These are phyloP conservation scores for Tirmania nivea DNA, from an alignment of 495 filamentous ascomycete genomes.

Conservation along the genomic window DNA sequence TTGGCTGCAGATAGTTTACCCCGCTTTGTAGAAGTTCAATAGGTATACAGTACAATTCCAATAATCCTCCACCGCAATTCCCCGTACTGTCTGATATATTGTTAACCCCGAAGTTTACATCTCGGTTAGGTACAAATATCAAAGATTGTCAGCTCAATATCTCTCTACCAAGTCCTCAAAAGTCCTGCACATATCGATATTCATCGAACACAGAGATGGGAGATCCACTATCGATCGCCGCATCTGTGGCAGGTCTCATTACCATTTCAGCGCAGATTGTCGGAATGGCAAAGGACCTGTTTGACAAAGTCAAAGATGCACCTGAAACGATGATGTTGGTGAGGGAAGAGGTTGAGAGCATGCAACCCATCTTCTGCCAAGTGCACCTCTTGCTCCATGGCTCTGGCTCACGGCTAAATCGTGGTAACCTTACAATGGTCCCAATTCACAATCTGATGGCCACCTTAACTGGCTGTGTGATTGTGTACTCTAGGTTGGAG, in stretches of 20 bases:
- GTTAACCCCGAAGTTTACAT: too few species aligned
- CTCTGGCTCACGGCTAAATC: not conserved
- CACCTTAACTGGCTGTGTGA: not conserved
- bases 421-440: not conserved
- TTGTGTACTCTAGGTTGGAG: not conserved
- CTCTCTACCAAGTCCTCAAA: too few species aligned
- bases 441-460: not conserved
- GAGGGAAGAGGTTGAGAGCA: not conserved
- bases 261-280: not conserved
- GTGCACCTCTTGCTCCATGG: not conserved
- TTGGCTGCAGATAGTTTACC: too few species aligned
- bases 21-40: too few species aligned
- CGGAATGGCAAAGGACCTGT: not conserved
- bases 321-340: not conserved
- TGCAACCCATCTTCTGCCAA: not conserved
- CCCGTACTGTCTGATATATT: too few species aligned
- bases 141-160: too few species aligned
- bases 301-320: not conserved
- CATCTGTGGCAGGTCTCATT: not conserved
- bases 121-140: too few species aligned
- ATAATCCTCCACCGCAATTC: too few species aligned
- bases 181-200: too few species aligned
- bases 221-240: not conserved
- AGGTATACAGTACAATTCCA: too few species aligned
- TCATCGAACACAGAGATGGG: not conserved